These are phyloP conservation scores for Petunia hybrid DNA, from an alignment of 305 asterid species.

Conservation along the genomic window DNA sequence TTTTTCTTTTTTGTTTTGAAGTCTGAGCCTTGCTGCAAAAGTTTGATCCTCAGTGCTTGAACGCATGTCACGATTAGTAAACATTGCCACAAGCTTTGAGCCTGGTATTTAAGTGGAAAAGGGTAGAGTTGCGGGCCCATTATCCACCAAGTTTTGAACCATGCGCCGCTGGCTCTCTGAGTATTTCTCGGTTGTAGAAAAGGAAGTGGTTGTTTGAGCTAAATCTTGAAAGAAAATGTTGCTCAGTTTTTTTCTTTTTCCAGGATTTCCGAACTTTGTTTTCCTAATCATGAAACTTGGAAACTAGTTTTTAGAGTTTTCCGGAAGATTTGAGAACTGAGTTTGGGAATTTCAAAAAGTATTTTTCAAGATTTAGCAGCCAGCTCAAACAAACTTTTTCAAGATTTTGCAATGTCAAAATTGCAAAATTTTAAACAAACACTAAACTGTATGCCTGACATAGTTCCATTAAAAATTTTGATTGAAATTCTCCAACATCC, in stretches of 20 bases:
- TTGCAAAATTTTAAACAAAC: not conserved
- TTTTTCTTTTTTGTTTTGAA: not conserved
- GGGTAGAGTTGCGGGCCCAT: too few species aligned
- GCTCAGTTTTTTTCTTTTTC: too few species aligned
- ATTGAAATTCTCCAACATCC: not conserved
- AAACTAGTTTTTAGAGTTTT: not conserved
- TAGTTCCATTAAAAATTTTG: not conserved
- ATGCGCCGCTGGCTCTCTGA: too few species aligned
- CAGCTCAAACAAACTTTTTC: not conserved
- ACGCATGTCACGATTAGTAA: too few species aligned
- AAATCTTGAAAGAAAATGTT: not conserved
- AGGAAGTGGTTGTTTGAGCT: not conserved
- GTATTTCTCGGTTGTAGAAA: too few species aligned
- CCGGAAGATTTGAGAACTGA: not conserved
- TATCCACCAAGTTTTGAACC: too few species aligned
- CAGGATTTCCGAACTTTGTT: not conserved
- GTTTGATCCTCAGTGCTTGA: not conserved
- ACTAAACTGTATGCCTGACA: not conserved
- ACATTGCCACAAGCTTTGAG: too few species aligned
- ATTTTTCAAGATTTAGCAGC: not conserved
- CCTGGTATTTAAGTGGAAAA: too few species aligned
- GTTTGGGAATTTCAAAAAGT: not conserved
- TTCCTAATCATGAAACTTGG: not conserved
- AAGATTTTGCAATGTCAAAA: not conserved
- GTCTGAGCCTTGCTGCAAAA: constrained; percentile 4